Conservation (phyloP, 371 early-diverging fungal genomes). For the Phascolomyces articulosus region DNA sequence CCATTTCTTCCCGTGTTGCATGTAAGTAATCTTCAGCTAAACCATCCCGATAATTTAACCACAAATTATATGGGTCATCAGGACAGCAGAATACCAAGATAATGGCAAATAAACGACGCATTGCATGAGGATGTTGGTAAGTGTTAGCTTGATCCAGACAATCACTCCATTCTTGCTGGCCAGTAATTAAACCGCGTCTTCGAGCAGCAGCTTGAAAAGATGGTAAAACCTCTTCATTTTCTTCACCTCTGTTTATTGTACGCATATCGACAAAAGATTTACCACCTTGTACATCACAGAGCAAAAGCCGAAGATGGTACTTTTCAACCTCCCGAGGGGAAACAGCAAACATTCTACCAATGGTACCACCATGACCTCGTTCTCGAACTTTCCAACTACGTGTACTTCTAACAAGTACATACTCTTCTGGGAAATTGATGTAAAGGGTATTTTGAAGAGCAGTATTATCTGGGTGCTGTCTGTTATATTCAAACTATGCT, state of each 20-base stretch:
- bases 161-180: no score
- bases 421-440: background rate
- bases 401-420: background rate
- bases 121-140: no score
- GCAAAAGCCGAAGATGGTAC: background rate
- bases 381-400: background rate
- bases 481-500: constrained; percentile 3
- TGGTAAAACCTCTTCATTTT: no score
- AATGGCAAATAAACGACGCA: background rate
- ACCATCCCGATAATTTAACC: background rate
- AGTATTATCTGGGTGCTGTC: background rate
- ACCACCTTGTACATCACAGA: constrained; percentile 13
- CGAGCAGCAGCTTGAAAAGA: no score
- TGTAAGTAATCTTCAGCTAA: background rate
- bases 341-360: background rate
- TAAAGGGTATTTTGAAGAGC: background rate
- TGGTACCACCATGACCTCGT: no score
- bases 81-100: background rate
- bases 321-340: background rate
- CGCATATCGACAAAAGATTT: constrained; percentile 4
- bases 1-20: background rate
- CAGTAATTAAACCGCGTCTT: no score
- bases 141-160: no score
- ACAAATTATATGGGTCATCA: background rate
- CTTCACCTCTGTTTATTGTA: no score